Base-by-base conservation (phyloP, 2,329 filamentous ascomycete species). In the Teratosphaeriaceae sp. region DNA sequence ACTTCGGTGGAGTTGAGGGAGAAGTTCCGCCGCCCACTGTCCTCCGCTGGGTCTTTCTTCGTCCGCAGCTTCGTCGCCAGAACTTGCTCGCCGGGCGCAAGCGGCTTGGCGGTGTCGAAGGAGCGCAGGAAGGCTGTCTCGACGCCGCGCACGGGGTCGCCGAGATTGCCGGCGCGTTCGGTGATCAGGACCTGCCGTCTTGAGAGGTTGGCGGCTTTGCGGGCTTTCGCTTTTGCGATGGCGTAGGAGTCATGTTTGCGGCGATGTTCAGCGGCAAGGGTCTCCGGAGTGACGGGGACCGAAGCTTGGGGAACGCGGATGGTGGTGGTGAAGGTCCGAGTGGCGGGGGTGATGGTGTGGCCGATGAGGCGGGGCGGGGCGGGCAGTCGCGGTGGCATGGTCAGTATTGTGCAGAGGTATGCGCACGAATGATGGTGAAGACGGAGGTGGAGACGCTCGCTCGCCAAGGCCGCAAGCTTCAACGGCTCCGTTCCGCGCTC, bases 81-180 rank as follows among this genome's bases (percentile, higher is more conserved):
- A 43, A 35, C 56, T 34, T 30, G 52, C 38, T 49, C 51, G 21
- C 42, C 52, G 22, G 39, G 57, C 35, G 20, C 68, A 1, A 60
- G 54, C 1, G 69, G 65, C 4, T 65, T 52, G 18, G 75, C 81
- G 8, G 75, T 78, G 59, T 87, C 83, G 55, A 95, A 81, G 2
- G 87, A 89, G 66, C 87, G 76, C 56, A 95, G 70, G 60, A 95
- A 96, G 22, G 88, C 78, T 13, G 92, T 96, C 27, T 76, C 67
- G 46, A 82, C 74, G 59, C 90, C 92, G 55, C 82, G 77, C 50
- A 98, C 73, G 1, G 88, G 85, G 64, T 94, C 79, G 39, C 90
- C 90, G 52, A 83, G 73, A 35, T 74, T 73, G 36, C 73, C 73
- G 45, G 78, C 72, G 46, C 86, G 80, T 60, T 81, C 72, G 50